Percentiles rank a stretch among this genome's conserved stretches.
These are phyloP conservation scores for Zoysia matrella DNA, from an alignment of 202 grass and related monocot genomes.

Conservation along the genomic window DNA sequence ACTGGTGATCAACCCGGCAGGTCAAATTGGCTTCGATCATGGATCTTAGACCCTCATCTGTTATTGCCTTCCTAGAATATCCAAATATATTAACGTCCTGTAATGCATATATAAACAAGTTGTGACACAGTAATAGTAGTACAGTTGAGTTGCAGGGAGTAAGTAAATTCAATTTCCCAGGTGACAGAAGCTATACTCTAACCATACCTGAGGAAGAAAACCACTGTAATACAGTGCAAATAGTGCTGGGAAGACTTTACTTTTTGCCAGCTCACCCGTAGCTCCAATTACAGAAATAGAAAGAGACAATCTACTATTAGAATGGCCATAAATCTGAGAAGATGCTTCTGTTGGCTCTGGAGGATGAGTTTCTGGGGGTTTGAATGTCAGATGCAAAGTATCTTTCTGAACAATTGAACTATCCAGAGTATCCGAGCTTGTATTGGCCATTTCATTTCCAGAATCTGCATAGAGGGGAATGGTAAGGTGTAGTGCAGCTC, in stretches of 20 bases:
- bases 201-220: constrained; percentile 79
- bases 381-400: neutral
- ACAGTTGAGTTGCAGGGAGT: constrained; percentile 17
- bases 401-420: constrained; percentile 36
- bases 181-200: constrained; percentile 15
- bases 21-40: constrained; percentile 90
- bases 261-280: constrained; percentile 89
- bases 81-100: constrained; percentile 98
- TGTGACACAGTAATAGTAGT: neutral
- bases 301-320: constrained; percentile 54
- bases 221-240: constrained; percentile 92
- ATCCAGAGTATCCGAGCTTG: constrained; percentile 42
- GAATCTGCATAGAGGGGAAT: constrained; percentile 48
- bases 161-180: neutral
- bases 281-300: constrained; percentile 94
- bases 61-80: constrained; percentile 84
- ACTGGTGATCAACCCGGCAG: constrained; percentile 94
- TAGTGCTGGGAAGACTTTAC: constrained; percentile 87
- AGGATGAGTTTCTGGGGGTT: constrained; percentile 24
- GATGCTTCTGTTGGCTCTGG: constrained; percentile 30
- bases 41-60: constrained; percentile 74
- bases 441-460: constrained; percentile 41
- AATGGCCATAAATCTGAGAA: constrained; percentile 21
- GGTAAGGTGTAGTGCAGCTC: neutral
- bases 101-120: constrained; percentile 30